Conservation (phyloP, 2,329 filamentous ascomycete genomes). For the Talaromyces albobiverticillius region DNA sequence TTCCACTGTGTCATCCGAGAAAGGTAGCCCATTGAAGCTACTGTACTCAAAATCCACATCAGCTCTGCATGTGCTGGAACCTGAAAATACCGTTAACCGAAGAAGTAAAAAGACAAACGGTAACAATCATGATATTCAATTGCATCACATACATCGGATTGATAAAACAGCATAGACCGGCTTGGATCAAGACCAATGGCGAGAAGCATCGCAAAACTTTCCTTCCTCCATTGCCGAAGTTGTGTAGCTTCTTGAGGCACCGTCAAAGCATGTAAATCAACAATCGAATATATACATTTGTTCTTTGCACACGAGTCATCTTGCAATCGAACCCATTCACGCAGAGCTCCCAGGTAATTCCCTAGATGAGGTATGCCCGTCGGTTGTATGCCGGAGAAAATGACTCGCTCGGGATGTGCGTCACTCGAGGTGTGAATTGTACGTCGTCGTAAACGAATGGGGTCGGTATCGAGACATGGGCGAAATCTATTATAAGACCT, state of each 20-base stretch:
- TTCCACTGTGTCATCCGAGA: conserved; percentile 99
- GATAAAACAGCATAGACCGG: conserved; percentile 76
- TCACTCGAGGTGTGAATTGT: conserved; percentile 2
- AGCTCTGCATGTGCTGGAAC: conserved; percentile 79
- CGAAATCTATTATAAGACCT: background rate
- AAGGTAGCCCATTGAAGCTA: conserved; percentile 89
- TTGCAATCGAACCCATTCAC: conserved; percentile 82
- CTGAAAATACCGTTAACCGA: conserved; percentile 37
- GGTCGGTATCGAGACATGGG: background rate
- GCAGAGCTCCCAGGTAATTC: conserved; percentile 89
- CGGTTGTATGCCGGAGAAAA: conserved; percentile 97
- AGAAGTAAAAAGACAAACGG: background rate
- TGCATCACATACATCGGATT: conserved; percentile 62
- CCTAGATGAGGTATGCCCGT: conserved; percentile 92
- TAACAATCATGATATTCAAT: background rate
- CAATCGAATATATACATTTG: conserved; percentile 77
- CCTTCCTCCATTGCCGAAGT: conserved; percentile 64
- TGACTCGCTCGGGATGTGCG: conserved; percentile 42
- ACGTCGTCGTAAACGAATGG: conserved; percentile 6
- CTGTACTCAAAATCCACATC: conserved; percentile 95
- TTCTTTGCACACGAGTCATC: conserved; percentile 56
- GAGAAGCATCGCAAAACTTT: conserved; percentile 75
- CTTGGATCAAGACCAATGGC: conserved; percentile 79
- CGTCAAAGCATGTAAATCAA: conserved; percentile 93
- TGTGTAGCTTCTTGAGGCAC: conserved; percentile 62